Evolutionary conservation across 768 basidiomycete species (phyloP).

Genomic region (Lentinula lateritia): DNA sequence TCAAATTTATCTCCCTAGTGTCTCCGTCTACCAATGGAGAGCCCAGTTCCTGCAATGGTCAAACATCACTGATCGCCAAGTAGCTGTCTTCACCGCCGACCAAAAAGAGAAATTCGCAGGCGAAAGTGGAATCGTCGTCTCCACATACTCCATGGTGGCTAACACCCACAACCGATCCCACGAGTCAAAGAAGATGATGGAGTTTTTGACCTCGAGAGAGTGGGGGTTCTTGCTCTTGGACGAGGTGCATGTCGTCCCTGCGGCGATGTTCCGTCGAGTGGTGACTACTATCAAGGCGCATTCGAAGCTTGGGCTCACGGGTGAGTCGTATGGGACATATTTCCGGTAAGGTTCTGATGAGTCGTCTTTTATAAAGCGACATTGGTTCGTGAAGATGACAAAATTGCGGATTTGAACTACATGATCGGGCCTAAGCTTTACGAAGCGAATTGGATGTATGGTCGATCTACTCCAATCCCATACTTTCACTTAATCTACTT

Average conservation of each 20-base stretch:
- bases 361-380: conserved; percentile 59
- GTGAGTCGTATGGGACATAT: conserved; percentile 28
- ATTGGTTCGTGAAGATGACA: conserved; percentile 97
- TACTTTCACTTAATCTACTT: conserved; percentile 11
- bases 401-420: conserved; percentile 97
- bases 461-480: conserved; percentile 9
- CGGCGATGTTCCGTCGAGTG: conserved; percentile 96
- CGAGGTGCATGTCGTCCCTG: conserved; percentile 98
- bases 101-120: conserved; percentile 99
- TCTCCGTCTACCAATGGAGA: conserved; percentile 98
- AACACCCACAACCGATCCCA: conserved; percentile 99
- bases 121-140: conserved; percentile 96
- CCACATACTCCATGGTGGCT: conserved; percentile 99
- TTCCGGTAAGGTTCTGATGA: background rate
- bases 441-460: conserved; percentile 97
- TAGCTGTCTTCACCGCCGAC: conserved; percentile 95
- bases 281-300: conserved; percentile 99
- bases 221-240: conserved; percentile 99
- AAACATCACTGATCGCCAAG: conserved; percentile 93
- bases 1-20: conserved; percentile 32
- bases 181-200: conserved; percentile 99
- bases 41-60: conserved; percentile 99
- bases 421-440: conserved; percentile 99
- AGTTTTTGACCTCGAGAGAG: conserved; percentile 94
- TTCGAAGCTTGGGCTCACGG: conserved; percentile 95